Percentiles rank a stretch among this genome's conserved stretches.
These are phyloP conservation scores for Sporothrix pallida DNA, from an alignment of 2,329 filamentous ascomycete genomes.

Conservation along the genomic window DNA sequence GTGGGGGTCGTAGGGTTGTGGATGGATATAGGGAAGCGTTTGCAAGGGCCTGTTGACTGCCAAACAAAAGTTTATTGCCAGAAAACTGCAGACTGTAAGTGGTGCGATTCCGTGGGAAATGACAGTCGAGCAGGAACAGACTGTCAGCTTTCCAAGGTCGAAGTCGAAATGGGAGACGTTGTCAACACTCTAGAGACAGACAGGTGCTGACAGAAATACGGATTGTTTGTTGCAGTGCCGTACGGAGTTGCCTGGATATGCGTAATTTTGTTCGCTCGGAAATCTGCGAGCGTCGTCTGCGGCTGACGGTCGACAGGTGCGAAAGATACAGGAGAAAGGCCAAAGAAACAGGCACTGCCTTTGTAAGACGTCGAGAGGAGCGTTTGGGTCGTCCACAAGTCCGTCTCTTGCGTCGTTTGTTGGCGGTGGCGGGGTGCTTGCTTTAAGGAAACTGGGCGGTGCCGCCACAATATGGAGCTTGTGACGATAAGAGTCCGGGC, in stretches of 20 bases:
- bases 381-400: too few relatives aligned
- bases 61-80: not conserved
- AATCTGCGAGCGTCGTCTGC: slow-evolving; percentile 1
- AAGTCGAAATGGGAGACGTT: not conserved
- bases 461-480: slow-evolving; percentile 12
- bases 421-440: slow-evolving; percentile 23
- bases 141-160: not conserved
- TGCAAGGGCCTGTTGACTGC: slow-evolving; percentile 21
- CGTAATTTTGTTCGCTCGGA: not conserved
- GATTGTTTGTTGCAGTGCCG: slow-evolving; percentile 12
- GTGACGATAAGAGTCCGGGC: slow-evolving; percentile 15
- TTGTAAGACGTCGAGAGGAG: too few relatives aligned
- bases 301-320: not conserved
- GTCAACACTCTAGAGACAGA: not conserved
- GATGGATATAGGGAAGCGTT: slow-evolving; percentile 13
- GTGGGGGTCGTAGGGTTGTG: not conserved
- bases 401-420: not conserved
- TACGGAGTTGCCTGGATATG: not conserved
- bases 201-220: not conserved
- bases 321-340: not conserved
- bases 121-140: not conserved
- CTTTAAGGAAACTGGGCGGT: slow-evolving; percentile 5
- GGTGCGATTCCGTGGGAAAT: not conserved
- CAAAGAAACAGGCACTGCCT: not conserved
- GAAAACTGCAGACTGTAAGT: slow-evolving; percentile 8